These are phyloP conservation scores for Avena eriantha DNA, from an alignment of 176 grass and related monocot genomes.

Conservation along the genomic window DNA sequence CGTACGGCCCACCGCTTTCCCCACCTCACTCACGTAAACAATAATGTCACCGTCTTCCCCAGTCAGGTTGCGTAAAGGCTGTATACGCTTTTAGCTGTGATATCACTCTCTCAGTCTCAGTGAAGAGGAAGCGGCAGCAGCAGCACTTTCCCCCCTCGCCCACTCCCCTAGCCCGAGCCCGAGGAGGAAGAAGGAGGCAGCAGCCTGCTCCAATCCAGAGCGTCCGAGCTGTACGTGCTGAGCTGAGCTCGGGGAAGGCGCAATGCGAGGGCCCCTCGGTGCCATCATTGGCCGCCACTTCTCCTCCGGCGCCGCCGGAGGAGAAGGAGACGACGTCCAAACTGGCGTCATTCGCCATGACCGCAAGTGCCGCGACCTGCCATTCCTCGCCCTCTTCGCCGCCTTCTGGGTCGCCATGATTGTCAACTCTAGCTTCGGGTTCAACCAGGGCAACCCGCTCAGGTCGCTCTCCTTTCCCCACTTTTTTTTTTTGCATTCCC, in stretches of 20 bases:
- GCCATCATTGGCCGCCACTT: slow-evolving; percentile 77
- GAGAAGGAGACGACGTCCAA: slow-evolving; percentile 39
- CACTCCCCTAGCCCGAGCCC: not conserved
- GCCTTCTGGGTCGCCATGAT: slow-evolving; percentile 93
- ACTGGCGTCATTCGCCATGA: slow-evolving; percentile 70
- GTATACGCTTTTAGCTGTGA: not conserved
- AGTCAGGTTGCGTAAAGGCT: not conserved
- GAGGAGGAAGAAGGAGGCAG: not conserved
- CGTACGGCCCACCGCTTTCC: not conserved
- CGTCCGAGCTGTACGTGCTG: not conserved
- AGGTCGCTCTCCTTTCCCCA: slow-evolving; percentile 46
- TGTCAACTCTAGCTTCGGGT: slow-evolving; percentile 97
- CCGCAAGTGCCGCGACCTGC: slow-evolving; percentile 88
- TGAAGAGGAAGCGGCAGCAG: slow-evolving; percentile 10
- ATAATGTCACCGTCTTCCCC: not conserved
- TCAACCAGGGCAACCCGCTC: slow-evolving; percentile 89
- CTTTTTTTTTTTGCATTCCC: not conserved
- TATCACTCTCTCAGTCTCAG: slow-evolving; percentile 6
- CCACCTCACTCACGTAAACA: not conserved
- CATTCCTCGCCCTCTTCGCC: slow-evolving; percentile 77
- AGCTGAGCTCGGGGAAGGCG: not conserved
- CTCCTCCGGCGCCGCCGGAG: slow-evolving; percentile 42
- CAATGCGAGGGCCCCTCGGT: slow-evolving; percentile 73
- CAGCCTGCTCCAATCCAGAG: not conserved
- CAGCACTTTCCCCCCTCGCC: slow-evolving; percentile 21